Evolutionary conservation across 371 early-diverging fungal species (phyloP).

Genomic region (Saksenaea oblongispora): DNA sequence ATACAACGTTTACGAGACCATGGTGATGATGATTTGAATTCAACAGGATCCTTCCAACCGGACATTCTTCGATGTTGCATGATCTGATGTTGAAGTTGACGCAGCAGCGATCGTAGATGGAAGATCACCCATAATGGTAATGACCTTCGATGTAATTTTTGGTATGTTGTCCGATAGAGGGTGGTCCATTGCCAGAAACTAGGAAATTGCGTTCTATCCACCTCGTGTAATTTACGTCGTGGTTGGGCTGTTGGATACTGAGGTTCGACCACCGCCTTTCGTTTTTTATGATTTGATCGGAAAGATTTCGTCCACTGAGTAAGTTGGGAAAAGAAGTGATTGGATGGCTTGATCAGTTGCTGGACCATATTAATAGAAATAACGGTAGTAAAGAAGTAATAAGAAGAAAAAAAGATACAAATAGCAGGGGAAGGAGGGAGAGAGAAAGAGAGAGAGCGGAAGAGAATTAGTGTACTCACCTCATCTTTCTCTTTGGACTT

Average conservation of each 20-base stretch:
- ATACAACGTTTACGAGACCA: slow-evolving; percentile 3
- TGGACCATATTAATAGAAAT: not conserved
- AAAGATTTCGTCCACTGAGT: not conserved
- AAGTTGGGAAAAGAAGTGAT: not conserved
- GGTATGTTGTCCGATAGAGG: not conserved
- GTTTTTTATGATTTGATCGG: slow-evolving; percentile 2
- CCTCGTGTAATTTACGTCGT: slow-evolving; percentile 4
- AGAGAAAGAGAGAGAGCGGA: not conserved
- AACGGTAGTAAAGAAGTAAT: not conserved
- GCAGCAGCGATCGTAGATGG: not conserved
- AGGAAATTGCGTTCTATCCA: not conserved
- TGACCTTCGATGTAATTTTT: not conserved
- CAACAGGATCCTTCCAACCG: not conserved
- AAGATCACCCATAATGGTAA: not conserved
- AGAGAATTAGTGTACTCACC: not conserved
- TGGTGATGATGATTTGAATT: not conserved
- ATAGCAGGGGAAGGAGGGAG: not conserved
- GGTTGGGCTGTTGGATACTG: not conserved
- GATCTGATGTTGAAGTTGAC: not conserved
- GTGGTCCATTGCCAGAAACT: slow-evolving; percentile 1
- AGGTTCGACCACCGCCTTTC: slow-evolving; percentile 1
- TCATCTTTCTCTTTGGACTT: not conserved
- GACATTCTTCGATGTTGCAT: not conserved
- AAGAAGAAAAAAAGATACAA: slow-evolving; percentile 2
- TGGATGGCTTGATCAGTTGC: not conserved